Base-by-base conservation (phyloP, 2,329 filamentous ascomycete genomes). In the Hypoxylon sp. region DNA sequence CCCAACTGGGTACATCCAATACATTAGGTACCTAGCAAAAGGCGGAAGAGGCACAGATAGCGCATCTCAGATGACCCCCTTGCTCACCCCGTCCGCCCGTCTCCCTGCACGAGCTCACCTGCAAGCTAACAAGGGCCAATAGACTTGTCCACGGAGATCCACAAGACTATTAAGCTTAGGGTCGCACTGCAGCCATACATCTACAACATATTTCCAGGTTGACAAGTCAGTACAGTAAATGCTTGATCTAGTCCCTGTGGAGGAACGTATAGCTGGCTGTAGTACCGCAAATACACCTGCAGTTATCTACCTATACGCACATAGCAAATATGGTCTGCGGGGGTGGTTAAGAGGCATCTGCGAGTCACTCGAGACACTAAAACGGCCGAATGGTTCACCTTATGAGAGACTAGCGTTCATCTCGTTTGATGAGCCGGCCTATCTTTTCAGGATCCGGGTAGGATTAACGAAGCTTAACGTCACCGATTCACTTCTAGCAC, bases 161-260 rank as follows among this genome's bases (percentile, higher is more conserved):
- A 66, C 66, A 30, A 58, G 55, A 62, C 66, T 44, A 66, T 63
- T 20, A 64, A 66, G 59, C 51, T 63, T 66, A 63, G 56, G 60
- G 66, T 68, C 24, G 58, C 49, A 68, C 48, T 50, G 63, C 66
- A 68, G 55, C 58, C 36, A 16, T 54, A 61, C 54, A 51, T 36
- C 57, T 62, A 61, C 57, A 59, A 61, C 57, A 38, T 54, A 61
- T 59, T 61, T 55, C 65, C 49, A 59, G 51, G 61, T 61, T 61
- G 56, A 45, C 26, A 54, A 44, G 52, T 42, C 46, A 57, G 40
- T 64, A n/a, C 46, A 57, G 40, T 64, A n/a, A 50, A 64, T 36
- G 28, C 52, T 54, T 48, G 55, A 50, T 55, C 54, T 52, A 51
- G 32, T 51, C 44, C 53, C 18, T 56, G 32, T 28, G 38, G 32